Conservation (phyloP, 2,329 filamentous ascomycete species). For the Boeremia lycopersici region DNA sequence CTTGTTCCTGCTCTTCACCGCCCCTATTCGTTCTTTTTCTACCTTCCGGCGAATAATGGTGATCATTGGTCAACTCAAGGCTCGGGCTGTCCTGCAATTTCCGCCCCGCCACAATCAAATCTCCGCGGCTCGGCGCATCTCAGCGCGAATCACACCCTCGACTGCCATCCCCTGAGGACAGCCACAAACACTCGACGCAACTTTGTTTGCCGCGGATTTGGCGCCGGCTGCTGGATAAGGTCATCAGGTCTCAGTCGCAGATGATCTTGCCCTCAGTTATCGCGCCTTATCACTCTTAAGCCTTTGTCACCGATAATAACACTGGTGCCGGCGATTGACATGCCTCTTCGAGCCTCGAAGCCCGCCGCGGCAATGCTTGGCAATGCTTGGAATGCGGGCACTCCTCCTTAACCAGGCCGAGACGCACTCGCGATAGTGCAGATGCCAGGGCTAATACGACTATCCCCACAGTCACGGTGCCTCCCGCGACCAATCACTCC, state of each 20-base stretch:
- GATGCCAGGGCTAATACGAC: slow-evolving; percentile 1
- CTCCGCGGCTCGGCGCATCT: slow-evolving; percentile 5
- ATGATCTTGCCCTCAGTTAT: slow-evolving; percentile 4
- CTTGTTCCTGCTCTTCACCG: too few species aligned
- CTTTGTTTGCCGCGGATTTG: neutral
- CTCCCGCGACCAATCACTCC: slow-evolving; percentile 15
- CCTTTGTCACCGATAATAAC: neutral
- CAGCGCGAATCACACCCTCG: neutral
- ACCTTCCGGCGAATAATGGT: too few species aligned
- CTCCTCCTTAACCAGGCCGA: slow-evolving; percentile 3
- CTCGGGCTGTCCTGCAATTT: neutral
- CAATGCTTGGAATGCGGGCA: slow-evolving; percentile 12
- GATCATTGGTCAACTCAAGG: neutral
- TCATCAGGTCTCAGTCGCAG: neutral
- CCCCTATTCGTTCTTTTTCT: too few species aligned
- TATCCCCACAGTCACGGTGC: slow-evolving; percentile 1
- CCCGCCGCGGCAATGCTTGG: slow-evolving; percentile 18
- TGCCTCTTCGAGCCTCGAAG: slow-evolving; percentile 13
- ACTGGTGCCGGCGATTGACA: slow-evolving; percentile 5
- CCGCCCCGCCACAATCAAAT: neutral
- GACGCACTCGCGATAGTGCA: slow-evolving; percentile 5
- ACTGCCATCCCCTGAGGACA: neutral
- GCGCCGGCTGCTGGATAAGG: neutral
- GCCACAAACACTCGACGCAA: neutral
- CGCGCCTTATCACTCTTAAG: slow-evolving; percentile 15